Base-by-base conservation (phyloP, 2,329 filamentous ascomycete genomes). In the Alternaria gaisen region DNA sequence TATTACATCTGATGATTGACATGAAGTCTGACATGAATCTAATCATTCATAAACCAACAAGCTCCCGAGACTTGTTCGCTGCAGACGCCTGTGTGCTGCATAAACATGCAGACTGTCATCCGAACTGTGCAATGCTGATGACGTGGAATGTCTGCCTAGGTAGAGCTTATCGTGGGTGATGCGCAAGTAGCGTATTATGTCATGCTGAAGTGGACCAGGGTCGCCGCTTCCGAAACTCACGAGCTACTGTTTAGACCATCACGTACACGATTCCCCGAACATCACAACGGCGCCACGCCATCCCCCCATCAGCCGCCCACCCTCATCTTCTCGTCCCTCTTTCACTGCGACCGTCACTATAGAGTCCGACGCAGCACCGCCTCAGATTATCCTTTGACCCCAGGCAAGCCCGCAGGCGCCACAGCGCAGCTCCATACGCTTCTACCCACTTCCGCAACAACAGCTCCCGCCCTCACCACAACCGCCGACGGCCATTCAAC, bases 371-470 rank as follows among this genome's bases (percentile, higher is more conserved):
- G 56, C 61, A 63, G 57, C 69, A 65, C 66, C 41, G 48, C 34
- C 43, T 38, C 54, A 42, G 36, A 44, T 32, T 32, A 24, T 58
- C 43, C 54, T 53, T 48, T 53, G 34, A 58, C 32, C 54, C 36
- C 20, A 61, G 42, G 54, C 58, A 58, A 61, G 60, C 69, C 68
- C 61, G 68, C 63, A 62, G 71, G 67, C 73, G 72, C 75, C 73
- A 77, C 75, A 60, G 64, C 69, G 63, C 68, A 77, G 73, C 75
- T 77, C 75, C 69, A 74, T 69, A 71, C 65, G 65, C 72, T 78
- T 77, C 75, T 66, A 76, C 70, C 70, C 61, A 52, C 67, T 78
- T 75, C 74, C 62, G 65, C 65, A 69, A 61, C 63, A 67, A 61
- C 63, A 67, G 69, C 60, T 68, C 52, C 61, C 61, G 53, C 57